Evolutionary conservation across 805 yeast species (phyloP).

Genomic region (Saccharomyces cerevisiae): DNA sequence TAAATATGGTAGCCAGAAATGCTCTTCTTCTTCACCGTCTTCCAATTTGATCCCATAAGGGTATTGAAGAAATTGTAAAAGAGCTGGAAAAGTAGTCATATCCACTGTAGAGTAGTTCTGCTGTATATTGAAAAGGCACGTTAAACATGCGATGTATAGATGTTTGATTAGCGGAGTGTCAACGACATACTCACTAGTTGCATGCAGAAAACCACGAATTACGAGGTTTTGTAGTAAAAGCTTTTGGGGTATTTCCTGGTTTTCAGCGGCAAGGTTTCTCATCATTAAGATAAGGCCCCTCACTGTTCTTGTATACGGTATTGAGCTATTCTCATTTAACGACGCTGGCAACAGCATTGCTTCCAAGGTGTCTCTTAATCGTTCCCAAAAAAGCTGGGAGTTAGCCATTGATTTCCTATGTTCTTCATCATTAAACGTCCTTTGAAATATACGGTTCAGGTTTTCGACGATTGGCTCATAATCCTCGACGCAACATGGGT

Average conservation of each 20-base stretch:
- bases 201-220: conserved; percentile 1
- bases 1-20: conserved; percentile 13
- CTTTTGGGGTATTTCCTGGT: conserved; percentile 25
- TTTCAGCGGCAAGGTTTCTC: conserved; percentile 38
- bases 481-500: not conserved
- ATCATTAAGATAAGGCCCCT: conserved; percentile 43
- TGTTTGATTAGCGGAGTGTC: conserved; percentile 7
- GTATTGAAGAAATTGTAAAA: conserved; percentile 16
- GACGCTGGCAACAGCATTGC: not conserved
- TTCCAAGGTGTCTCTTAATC: conserved; percentile 11
- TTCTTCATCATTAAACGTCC: conserved; percentile 21
- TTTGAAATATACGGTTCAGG: conserved; percentile 19
- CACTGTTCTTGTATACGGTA: conserved; percentile 29
- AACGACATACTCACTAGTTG: conserved; percentile 15
- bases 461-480: not conserved
- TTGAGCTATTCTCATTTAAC: conserved; percentile 5
- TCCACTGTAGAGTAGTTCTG: conserved; percentile 15
- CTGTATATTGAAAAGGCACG: conserved; percentile 22
- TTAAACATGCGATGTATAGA: conserved; percentile 11
- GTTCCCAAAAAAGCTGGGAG: conserved; percentile 24
- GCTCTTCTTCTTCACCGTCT: conserved; percentile 3
- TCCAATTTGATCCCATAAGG: conserved; percentile 10
- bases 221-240: conserved; percentile 14
- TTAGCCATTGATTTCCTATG: conserved; percentile 22
- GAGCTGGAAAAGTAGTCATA: conserved; percentile 9